Base-by-base conservation (phyloP, 1,139 yeast species). In the Hemisphaericaspora lyxosophila region DNA sequence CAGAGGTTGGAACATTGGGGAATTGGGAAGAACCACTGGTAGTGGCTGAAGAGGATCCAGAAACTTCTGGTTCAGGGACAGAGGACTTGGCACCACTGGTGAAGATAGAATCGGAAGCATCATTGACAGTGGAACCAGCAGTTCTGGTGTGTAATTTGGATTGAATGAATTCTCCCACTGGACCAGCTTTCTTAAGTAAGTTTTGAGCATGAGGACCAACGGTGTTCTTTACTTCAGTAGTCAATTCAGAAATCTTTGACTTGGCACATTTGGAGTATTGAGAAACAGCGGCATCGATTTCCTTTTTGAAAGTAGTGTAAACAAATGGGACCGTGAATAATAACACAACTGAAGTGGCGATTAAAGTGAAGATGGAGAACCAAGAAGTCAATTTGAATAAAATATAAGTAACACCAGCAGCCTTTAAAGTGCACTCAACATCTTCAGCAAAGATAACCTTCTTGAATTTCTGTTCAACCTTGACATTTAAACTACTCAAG, bases 271-370 rank as follows among this genome's bases (percentile, higher is more conserved):
- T 68, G 47, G 81, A 66, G 59, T 71, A 75, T 49, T 80, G 72
- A 44, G 75, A 76, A 41, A 85, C 75, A 39, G 80, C 78, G 38
- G 82, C 81, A 64, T 90, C 96, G 60, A 92, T 85, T 68, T 85
- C 85, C 55, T 73, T 73, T 73, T 88, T 82, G 76, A 86, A 82
- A 50, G 73, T 75, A 50, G 75, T 66, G 71, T 90, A 92, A 48
- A 85, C 55, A 24, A 78, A 78, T 44, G 98, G 97, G 36, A 78
- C 66, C 34, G 94, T 67, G 74, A 92, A 92, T 15, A 85, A 75
- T 25, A 73, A 60, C 38, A 87, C 63, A 40, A 85, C 78, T 32
- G 78, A 62, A 36, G 76, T 55, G 49, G 85, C 67, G 30, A 80
- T 55, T 53, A 90, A 66, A 27, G 84, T 71, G 76, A 84, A 85